Percentiles rank a stretch among this genome's conserved stretches.
Evolutionary conservation across 495 filamentous ascomycete genomes (phyloP).

Genomic region (Xylaria sp.): DNA sequence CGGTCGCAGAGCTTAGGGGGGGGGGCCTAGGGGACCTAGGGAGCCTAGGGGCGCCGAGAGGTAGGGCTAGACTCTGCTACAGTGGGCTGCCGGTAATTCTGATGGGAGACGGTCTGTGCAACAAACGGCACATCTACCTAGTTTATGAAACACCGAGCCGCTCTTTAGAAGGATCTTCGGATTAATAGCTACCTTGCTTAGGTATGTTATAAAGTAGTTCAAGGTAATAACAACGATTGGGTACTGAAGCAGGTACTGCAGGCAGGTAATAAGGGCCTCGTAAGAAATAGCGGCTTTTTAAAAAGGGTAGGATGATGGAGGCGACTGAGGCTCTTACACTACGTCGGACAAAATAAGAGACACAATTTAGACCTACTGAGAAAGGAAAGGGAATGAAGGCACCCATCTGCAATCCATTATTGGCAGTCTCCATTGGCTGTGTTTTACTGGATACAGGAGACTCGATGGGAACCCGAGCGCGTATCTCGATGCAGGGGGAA

Average conservation of each 20-base stretch:
- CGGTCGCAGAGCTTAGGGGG: constrained; percentile 19
- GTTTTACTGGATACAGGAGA: constrained; percentile 12
- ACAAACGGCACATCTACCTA: constrained; percentile 19
- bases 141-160: constrained; percentile 23
- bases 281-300: not conserved
- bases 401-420: constrained; percentile 15
- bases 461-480: constrained; percentile 23
- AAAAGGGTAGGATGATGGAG: not conserved
- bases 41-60: not conserved
- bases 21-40: not conserved
- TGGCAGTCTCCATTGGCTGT: not conserved
- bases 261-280: not conserved
- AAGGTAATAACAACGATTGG: not conserved
- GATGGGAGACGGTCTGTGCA: constrained; percentile 20
- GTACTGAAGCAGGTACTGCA: not conserved
- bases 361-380: constrained; percentile 4
- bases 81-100: constrained; percentile 18
- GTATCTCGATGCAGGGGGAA: constrained; percentile 23
- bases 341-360: not conserved
- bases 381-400: constrained; percentile 23
- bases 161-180: not conserved
- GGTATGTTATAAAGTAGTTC: not conserved
- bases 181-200: not conserved
- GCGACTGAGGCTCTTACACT: constrained; percentile 21
- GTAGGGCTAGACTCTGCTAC: constrained; percentile 12